These are phyloP conservation scores for Neofusicoccum sp. DNA, from an alignment of 2,329 filamentous ascomycete genomes.

Conservation along the genomic window DNA sequence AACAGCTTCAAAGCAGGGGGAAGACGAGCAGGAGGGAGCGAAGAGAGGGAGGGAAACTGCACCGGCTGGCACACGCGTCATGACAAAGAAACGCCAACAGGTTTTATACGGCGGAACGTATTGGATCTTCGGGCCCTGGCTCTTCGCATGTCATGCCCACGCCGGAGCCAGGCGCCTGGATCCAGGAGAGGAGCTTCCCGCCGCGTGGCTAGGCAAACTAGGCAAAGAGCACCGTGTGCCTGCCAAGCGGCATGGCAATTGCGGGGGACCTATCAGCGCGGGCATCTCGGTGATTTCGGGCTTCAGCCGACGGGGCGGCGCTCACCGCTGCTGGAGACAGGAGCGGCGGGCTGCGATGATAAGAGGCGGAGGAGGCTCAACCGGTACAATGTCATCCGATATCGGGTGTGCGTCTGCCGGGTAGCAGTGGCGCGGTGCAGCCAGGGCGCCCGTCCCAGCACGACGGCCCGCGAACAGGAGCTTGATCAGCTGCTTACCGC, in stretches of 20 bases:
- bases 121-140: not conserved
- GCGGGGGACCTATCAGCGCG: slow-evolving; percentile 9
- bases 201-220: not conserved
- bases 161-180: too few species aligned
- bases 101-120: not conserved
- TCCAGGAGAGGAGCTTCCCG: too few species aligned
- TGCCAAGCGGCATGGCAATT: not conserved
- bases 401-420: not conserved
- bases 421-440: not conserved
- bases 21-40: not conserved
- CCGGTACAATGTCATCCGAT: not conserved
- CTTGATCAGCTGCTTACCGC: too few species aligned
- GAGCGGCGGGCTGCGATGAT: not conserved
- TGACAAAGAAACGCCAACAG: not conserved
- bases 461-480: too few species aligned
- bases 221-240: slow-evolving; percentile 2
- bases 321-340: slow-evolving; percentile 2
- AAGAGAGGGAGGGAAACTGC: not conserved
- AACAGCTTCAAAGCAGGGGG: too few species aligned
- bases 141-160: not conserved
- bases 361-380: not conserved
- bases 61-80: not conserved
- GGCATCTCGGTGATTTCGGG: slow-evolving; percentile 11
- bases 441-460: not conserved
- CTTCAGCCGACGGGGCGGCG: not conserved